Conservation (phyloP, 75 land plant genomes). For the Ceratopteris richardii region DNA sequence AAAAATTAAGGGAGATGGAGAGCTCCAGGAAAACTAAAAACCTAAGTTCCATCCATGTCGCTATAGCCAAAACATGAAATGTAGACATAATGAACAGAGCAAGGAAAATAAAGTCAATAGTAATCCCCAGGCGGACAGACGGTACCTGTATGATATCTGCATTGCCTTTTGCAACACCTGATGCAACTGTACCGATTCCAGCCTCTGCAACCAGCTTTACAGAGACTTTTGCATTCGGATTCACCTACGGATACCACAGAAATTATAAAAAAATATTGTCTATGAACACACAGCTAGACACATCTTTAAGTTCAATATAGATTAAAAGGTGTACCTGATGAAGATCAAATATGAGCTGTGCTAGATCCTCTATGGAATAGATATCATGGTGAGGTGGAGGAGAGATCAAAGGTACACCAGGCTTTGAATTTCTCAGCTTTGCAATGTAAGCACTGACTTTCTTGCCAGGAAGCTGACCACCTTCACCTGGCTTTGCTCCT, state of each 20-base stretch:
- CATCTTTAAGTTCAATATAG: too few species aligned
- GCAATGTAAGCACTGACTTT: constrained; percentile 99
- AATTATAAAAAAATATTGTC: too few species aligned
- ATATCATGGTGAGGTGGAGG: constrained; percentile 99
- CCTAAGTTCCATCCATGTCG: too few species aligned
- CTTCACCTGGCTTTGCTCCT: constrained; percentile 99
- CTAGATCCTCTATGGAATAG: constrained; percentile 98
- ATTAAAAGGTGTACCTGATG: constrained; percentile 98
- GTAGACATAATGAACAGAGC: constrained; percentile 1
- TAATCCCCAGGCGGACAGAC: neutral
- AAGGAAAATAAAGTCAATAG: neutral
- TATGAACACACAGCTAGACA: too few species aligned
- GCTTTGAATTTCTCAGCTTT: constrained; percentile 78
- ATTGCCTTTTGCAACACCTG: constrained; percentile 98
- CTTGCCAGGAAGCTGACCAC: constrained; percentile 96
- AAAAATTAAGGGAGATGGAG: too few species aligned
- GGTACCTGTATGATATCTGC: constrained; percentile 98
- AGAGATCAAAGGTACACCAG: constrained; percentile 97
- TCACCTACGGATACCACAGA: constrained; percentile 41
- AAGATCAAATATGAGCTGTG: constrained; percentile 93
- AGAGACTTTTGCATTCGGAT: constrained; percentile 92
- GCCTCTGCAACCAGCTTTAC: constrained; percentile 99
- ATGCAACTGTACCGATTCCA: constrained; percentile 97
- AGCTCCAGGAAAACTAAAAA: too few species aligned
- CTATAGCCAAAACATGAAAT: too few species aligned